Conservation (phyloP, 805 yeast species). For the Metschnikowia orientalis region DNA sequence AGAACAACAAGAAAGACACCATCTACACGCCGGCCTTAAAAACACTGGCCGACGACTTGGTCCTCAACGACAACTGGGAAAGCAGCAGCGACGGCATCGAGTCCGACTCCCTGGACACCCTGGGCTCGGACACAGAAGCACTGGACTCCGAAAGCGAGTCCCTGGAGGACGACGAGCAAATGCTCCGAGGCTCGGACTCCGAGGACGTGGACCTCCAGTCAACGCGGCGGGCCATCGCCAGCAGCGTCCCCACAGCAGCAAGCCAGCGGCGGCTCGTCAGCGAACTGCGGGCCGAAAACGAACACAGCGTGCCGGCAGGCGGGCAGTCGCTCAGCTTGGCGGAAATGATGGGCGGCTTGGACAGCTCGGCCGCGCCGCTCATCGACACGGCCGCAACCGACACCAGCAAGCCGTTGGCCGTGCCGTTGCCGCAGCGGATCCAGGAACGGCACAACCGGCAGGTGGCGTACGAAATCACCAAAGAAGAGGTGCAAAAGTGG, state of each 20-base stretch:
- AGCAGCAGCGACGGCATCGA: conserved; percentile 17
- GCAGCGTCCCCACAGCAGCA: conserved; percentile 30
- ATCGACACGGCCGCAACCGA: conserved; percentile 39
- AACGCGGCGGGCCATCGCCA: conserved; percentile 42
- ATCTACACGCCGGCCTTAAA: too few species aligned
- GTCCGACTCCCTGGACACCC: conserved; percentile 15
- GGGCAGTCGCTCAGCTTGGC: conserved; percentile 58
- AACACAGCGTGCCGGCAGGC: conserved; percentile 59
- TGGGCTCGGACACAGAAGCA: conserved; percentile 25
- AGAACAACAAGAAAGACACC: not conserved
- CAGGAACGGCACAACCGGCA: conserved; percentile 80
- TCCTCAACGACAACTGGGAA: conserved; percentile 17
- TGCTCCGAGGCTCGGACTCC: conserved; percentile 25
- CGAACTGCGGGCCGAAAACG: conserved; percentile 60
- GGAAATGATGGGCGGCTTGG: conserved; percentile 72
- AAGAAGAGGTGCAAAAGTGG: conserved; percentile 86
- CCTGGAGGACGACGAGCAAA: conserved; percentile 23
- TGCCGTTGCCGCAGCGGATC: conserved; percentile 82
- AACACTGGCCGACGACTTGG: too few species aligned
- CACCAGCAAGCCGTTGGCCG: conserved; percentile 50
- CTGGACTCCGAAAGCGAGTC: conserved; percentile 30
- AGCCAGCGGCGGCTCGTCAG: conserved; percentile 47
- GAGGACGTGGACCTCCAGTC: conserved; percentile 49
- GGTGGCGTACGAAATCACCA: conserved; percentile 88
- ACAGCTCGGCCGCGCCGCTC: conserved; percentile 48